Evolutionary conservation across 1,139 yeast genomes (phyloP).

Genomic region (Geotrichum restrictum): DNA sequence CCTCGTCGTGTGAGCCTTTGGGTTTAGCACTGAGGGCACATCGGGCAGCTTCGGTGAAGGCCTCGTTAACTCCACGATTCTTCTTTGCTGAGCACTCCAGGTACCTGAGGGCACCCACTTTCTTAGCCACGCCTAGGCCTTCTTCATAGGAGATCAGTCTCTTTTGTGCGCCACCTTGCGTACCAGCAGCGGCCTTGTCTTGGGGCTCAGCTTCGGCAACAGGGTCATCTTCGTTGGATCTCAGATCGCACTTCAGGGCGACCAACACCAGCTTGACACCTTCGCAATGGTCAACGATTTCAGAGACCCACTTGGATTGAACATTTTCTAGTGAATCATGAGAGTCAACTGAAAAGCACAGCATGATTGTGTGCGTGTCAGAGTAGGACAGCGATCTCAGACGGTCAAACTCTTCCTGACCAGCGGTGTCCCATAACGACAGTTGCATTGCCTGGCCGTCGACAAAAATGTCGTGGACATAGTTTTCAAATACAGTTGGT

Average conservation of each 20-base stretch:
- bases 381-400: conserved; percentile 84
- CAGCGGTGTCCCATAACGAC: conserved; percentile 98
- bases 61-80: conserved; percentile 93
- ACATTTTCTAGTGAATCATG: conserved; percentile 93
- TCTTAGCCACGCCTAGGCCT: conserved; percentile 75
- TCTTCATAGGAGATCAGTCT: conserved; percentile 72
- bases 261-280: conserved; percentile 92
- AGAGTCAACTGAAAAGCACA: conserved; percentile 92
- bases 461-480: conserved; percentile 93
- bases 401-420: conserved; percentile 96
- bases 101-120: conserved; percentile 70
- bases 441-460: conserved; percentile 91
- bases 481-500: conserved; percentile 96
- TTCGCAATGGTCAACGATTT: conserved; percentile 93
- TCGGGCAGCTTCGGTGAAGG: conserved; percentile 94
- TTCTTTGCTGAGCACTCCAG: conserved; percentile 92
- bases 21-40: conserved; percentile 91
- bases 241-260: conserved; percentile 89
- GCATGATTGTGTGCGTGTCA: conserved; percentile 95
- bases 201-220: conserved; percentile 19
- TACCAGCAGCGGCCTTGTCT: conserved; percentile 35
- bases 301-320: conserved; percentile 93
- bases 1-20: conserved; percentile 59
- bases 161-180: conserved; percentile 35
- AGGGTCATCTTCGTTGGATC: conserved; percentile 49